phyloP scores from a whole-genome alignment of 352 stramenopile genomes.

The Pythium vanterpoolii region DNA sequence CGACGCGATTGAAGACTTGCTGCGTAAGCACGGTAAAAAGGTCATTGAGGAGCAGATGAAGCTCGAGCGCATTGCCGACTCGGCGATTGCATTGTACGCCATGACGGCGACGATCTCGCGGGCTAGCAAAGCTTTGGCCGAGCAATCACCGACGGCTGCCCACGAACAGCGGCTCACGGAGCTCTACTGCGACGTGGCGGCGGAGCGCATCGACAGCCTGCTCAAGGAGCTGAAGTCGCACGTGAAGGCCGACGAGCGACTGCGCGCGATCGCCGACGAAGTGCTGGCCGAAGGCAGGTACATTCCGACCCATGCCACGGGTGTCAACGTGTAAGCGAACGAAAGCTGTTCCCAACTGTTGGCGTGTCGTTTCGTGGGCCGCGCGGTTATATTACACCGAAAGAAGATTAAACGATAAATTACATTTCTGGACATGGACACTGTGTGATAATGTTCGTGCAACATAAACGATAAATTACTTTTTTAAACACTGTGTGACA shows the following conservation, averaged over 20 bases:
- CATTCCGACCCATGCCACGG: slow-evolving; percentile 73
- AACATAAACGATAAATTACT: slow-evolving; percentile 29
- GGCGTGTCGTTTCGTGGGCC: slow-evolving; percentile 6
- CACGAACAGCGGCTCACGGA: slow-evolving; percentile 80
- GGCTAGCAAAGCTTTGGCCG: slow-evolving; percentile 54
- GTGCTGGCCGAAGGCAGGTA: slow-evolving; percentile 74
- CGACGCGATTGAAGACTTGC: slow-evolving; percentile 67
- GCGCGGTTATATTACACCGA: slow-evolving; percentile 14
- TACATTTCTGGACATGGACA: too few relatives aligned
- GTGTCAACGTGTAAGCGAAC: slow-evolving; percentile 50
- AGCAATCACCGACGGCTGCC: slow-evolving; percentile 48
- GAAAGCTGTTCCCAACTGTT: background rate
- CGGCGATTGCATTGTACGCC: slow-evolving; percentile 76
- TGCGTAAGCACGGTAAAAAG: slow-evolving; percentile 87
- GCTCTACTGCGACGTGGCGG: slow-evolving; percentile 75
- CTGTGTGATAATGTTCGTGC: slow-evolving; percentile 10
- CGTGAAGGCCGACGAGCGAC: slow-evolving; percentile 60
- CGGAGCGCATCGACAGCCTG: slow-evolving; percentile 61
- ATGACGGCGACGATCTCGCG: slow-evolving; percentile 88
- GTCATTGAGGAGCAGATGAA: slow-evolving; percentile 87
- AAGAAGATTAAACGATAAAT: slow-evolving; percentile 24
- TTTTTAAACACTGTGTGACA: slow-evolving; percentile 11
- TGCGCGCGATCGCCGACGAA: slow-evolving; percentile 74
- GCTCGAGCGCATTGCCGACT: slow-evolving; percentile 82
- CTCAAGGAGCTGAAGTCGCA: slow-evolving; percentile 58